A percentile compares a stretch with the other conserved stretches of the same genome.
phyloP scores from a whole-genome alignment of 371 early-diverging fungal genomes.

The Apophysomyces variabilis region DNA sequence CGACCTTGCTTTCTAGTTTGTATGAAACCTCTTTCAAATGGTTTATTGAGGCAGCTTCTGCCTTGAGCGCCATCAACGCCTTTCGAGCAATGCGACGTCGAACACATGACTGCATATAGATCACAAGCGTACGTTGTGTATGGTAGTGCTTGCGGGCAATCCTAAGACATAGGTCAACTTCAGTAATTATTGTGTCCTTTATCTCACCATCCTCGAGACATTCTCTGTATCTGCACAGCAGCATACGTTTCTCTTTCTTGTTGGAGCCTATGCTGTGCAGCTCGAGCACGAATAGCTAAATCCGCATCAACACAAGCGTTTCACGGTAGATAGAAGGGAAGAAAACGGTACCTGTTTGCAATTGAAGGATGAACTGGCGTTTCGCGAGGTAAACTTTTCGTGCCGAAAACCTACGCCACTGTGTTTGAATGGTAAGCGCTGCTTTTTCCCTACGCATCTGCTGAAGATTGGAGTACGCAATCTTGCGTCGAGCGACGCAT shows the following conservation, averaged over 20 bases:
- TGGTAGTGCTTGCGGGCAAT: constrained; percentile 65
- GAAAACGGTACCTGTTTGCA: constrained; percentile 45
- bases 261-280: constrained; percentile 53
- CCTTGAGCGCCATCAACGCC: constrained; percentile 64
- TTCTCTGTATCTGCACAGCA: constrained; percentile 76
- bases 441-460: constrained; percentile 69
- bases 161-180: constrained; percentile 11
- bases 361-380: constrained; percentile 26
- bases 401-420: constrained; percentile 68
- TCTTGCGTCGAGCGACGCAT: constrained; percentile 58
- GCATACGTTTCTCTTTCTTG: constrained; percentile 59
- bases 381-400: constrained; percentile 56
- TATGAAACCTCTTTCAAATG: constrained; percentile 92
- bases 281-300: constrained; percentile 52
- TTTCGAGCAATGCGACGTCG: constrained; percentile 77
- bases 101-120: constrained; percentile 80
- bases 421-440: constrained; percentile 76
- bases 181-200: not conserved
- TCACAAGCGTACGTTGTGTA: constrained; percentile 55
- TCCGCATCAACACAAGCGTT: not conserved
- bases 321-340: not conserved
- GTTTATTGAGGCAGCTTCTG: constrained; percentile 86
- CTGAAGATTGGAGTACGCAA: constrained; percentile 59
- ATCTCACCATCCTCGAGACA: constrained; percentile 56
- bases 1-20: constrained; percentile 93